These are phyloP conservation scores for Metschnikowia noctiluminum DNA, from an alignment of 805 yeast genomes.

Conservation along the genomic window DNA sequence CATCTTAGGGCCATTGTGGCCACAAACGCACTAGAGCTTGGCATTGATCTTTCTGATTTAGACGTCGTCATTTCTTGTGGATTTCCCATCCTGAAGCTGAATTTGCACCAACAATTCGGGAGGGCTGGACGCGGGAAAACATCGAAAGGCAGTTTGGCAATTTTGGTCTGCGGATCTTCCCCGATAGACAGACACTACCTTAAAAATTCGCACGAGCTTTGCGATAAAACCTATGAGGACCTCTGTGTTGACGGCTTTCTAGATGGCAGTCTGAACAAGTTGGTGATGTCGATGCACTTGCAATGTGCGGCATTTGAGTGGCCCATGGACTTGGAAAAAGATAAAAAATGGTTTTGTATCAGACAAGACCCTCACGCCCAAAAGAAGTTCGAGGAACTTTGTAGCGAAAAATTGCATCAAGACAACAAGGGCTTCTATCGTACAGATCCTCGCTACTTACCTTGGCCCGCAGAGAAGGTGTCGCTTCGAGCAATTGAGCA, in stretches of 20 bases:
- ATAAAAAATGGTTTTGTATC: slow-evolving; percentile 54
- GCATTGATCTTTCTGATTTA: slow-evolving; percentile 89
- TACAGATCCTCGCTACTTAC: slow-evolving; percentile 51
- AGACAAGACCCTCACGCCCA: slow-evolving; percentile 17
- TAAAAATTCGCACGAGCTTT: slow-evolving; percentile 58
- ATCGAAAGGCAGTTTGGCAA: slow-evolving; percentile 73
- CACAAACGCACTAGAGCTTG: slow-evolving; percentile 92
- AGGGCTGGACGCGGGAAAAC: slow-evolving; percentile 85
- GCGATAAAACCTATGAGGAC: slow-evolving; percentile 42
- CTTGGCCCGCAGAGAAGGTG: slow-evolving; percentile 78
- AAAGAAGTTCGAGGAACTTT: slow-evolving; percentile 27
- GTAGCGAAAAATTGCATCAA: slow-evolving; percentile 35
- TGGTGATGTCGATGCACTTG: slow-evolving; percentile 73
- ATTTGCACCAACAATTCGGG: slow-evolving; percentile 94
- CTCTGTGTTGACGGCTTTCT: slow-evolving; percentile 37
- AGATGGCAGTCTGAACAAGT: slow-evolving; percentile 30
- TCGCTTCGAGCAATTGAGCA: slow-evolving; percentile 82
- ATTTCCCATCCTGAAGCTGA: slow-evolving; percentile 82
- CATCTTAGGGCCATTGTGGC: slow-evolving; percentile 82
- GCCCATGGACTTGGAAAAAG: slow-evolving; percentile 57
- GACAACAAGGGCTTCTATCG: slow-evolving; percentile 31
- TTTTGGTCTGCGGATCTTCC: slow-evolving; percentile 76
- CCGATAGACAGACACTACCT: slow-evolving; percentile 87
- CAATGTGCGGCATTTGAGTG: slow-evolving; percentile 93
- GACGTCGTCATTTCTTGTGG: slow-evolving; percentile 94